Base-by-base conservation (phyloP, 2,329 filamentous ascomycete species). In the Talaromyces sp. region DNA sequence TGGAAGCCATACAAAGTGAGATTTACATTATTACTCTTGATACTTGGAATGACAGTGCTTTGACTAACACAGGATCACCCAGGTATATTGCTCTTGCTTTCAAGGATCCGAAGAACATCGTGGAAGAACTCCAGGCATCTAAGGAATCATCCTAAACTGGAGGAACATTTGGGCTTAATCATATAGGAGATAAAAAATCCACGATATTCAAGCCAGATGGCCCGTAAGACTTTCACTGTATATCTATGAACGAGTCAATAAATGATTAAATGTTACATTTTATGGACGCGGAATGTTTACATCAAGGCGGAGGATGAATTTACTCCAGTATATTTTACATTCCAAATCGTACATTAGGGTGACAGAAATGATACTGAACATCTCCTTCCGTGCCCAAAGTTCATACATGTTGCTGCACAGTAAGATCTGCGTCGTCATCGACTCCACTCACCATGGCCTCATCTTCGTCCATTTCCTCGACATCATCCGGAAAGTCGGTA, bases 1-100 rank as follows among this genome's bases (percentile, higher is more conserved):
- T 65, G 87, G 87, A 3, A 89, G 87, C 70, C 87, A 90, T 75
- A 90, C 87, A 2, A 90, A 90, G 81, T 87, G 73, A 71, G 78
- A 52, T 33, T n/a, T n/a, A 10, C 8, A 14, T 10, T 7, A 5
- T 16, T 50, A n/a, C 19, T 43, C 39, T 50, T 50, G 13, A 1
- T 11, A 8, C 10, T 7, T 54, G 31, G n/a, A 47, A 37, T 19
- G 3, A 4, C 6, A 33, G 16, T n/a, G 10, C 24, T 16, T 58
- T 7, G 56, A 43, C 19, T 59, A 33, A 59, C 56, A 24, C 37
- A 45, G n/a, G 22, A 16, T 16, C 43, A 59, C 14, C 3, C 8
- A 84, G 83, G 69, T 88, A 85, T 69, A 80, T 88, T 19, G 82
- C 84, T 4, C 69, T 83, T 22, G 87, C 87, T 3, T 88, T 84